Base-by-base conservation (phyloP, 805 yeast species). In the Isabelozyma pseudorhagii region DNA sequence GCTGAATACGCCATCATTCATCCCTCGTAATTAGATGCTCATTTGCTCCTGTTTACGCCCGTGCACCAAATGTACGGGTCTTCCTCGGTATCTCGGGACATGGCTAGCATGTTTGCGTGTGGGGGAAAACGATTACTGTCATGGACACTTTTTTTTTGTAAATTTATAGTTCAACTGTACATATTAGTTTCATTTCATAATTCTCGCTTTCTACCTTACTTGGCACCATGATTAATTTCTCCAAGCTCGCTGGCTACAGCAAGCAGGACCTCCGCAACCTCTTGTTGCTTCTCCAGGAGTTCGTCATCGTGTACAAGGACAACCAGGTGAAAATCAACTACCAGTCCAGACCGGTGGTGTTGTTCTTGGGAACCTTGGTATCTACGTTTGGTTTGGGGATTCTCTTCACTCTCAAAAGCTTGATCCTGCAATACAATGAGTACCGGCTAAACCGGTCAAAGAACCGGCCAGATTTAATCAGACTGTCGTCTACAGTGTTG, bases 401-500 rank as follows among this genome's bases (percentile, higher is more conserved):
- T 2, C 61, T 64, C 38, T 68, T 69, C 52, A 53, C 67, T 18
- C 46, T 73, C 7, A 54, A 70, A 46, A 62, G 64, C 25, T 43
- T 69, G 39, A 44, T 72, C 18, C 59, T 61, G 40, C 62, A 61
- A 45, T 68, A 63, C 52, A 62, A 59, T 36, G 77, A 74, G 18
- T 60, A 56, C 44, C 54, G 60, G 42, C 46, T 62, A 29, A 64
- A 62, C 46, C 57, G 54, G 41, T 56, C 53, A 42, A 51, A 54
- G 31, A 63, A 62, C 45, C 54, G 78, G 13, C 77, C 78, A 1
- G 56, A 55, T 40, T 61, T 74, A 47, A 69, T 72, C 39, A 58
- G 78, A 43, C 78, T 71, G 54, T 68, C 73, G 10, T 72, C 77
- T 8, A 72, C 74, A 11, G 62, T 73, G n/a, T 61, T 74, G 48